Conservation (phyloP, 1,284 basidiomycete genomes). For the Fistulina hepatica region DNA sequence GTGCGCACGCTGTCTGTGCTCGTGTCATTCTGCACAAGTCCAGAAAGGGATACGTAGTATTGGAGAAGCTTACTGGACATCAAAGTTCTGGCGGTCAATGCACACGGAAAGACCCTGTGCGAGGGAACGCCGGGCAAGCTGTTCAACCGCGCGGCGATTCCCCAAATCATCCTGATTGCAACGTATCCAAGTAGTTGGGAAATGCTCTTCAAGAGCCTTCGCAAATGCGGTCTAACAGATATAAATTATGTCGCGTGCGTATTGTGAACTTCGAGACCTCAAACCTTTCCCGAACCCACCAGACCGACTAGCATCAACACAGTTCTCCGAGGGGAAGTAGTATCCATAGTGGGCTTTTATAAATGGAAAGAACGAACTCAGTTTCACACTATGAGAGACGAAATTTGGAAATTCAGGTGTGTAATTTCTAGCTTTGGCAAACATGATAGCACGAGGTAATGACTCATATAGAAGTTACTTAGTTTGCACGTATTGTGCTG, state of each 20-base stretch:
- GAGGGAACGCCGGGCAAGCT: conserved; percentile 38
- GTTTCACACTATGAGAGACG: too few species aligned
- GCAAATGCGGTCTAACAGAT: conserved; percentile 56
- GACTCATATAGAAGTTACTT: too few species aligned
- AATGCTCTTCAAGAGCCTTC: conserved; percentile 43
- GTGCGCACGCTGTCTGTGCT: conserved; percentile 48
- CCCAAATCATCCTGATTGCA: conserved; percentile 65
- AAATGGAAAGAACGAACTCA: too few species aligned
- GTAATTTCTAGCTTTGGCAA: too few species aligned
- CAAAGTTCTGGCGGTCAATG: conserved; percentile 64
- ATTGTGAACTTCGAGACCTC: conserved; percentile 1
- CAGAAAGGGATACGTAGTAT: conserved; percentile 1
- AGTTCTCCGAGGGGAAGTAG: too few species aligned
- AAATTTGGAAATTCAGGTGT: too few species aligned
- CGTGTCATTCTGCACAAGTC: conserved; percentile 8
- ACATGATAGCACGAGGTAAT: too few species aligned
- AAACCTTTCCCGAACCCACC: conserved; percentile 60
- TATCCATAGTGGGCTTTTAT: too few species aligned
- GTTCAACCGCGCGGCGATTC: conserved; percentile 46
- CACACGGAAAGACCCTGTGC: conserved; percentile 50
- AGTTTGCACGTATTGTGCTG: too few species aligned
- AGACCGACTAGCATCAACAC: conserved; percentile 61
- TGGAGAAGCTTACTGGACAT: conserved; percentile 38
- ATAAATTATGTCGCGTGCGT: conserved; percentile 1
- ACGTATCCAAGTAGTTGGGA: conserved; percentile 42